Evolutionary conservation across 78 protist species (phyloP).

Genomic region (Acrasis kona): DNA sequence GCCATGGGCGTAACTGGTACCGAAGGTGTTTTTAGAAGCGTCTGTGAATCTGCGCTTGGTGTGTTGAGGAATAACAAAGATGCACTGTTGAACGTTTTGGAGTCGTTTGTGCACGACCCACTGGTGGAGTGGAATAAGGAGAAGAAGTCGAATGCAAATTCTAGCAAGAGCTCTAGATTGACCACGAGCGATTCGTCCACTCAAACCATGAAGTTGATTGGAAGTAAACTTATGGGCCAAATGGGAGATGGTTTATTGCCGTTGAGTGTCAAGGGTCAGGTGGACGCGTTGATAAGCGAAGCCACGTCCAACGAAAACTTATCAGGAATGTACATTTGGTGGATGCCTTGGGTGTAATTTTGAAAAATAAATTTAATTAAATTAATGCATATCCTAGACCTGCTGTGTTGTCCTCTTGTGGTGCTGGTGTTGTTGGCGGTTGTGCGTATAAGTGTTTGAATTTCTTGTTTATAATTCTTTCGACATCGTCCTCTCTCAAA

Average conservation of each 20-base stretch:
- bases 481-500: no score
- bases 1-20: constrained; percentile 70
- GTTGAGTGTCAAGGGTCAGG: constrained; percentile 42
- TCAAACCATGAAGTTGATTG: background rate
- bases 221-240: background rate
- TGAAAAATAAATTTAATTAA: constrained; percentile 2
- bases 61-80: constrained; percentile 44
- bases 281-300: background rate
- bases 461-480: no score
- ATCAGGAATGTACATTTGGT: constrained; percentile 45
- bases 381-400: no score
- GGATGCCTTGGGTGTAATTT: constrained; percentile 50
- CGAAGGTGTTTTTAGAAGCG: constrained; percentile 58
- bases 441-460: no score
- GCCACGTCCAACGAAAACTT: constrained; percentile 37
- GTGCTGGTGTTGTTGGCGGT: no score
- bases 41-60: constrained; percentile 61
- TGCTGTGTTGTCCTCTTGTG: no score
- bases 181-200: background rate
- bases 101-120: constrained; percentile 86
- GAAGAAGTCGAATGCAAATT: background rate
- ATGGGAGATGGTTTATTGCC: background rate
- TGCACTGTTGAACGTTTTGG: constrained; percentile 73
- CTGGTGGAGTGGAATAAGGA: constrained; percentile 53
- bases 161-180: background rate